These are phyloP conservation scores for Xylariaceae sp. DNA, from an alignment of 2,329 filamentous ascomycete genomes.

Conservation along the genomic window DNA sequence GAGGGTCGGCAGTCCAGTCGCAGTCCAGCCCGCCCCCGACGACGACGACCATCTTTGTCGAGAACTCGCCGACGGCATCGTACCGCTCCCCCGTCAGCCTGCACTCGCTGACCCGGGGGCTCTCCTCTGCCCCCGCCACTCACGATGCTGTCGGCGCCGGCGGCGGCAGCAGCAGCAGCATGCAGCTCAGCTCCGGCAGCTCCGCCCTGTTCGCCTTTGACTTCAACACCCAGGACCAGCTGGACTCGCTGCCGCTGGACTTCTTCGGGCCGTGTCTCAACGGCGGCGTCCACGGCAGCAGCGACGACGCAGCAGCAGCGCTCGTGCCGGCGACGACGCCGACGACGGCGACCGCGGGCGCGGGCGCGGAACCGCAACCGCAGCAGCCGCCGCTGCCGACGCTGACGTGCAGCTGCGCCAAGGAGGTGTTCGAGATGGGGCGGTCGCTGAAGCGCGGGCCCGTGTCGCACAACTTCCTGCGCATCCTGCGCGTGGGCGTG, in stretches of 20 bases:
- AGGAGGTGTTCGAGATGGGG: neutral
- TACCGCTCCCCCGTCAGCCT: too few relatives aligned
- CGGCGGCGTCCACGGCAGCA: neutral
- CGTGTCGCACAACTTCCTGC: neutral
- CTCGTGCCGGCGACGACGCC: neutral
- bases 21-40: too few relatives aligned
- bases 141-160: too few relatives aligned
- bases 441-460: neutral
- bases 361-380: too few relatives aligned
- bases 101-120: too few relatives aligned
- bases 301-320: too few relatives aligned
- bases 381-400: neutral
- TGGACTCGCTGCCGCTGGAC: conserved; percentile 1
- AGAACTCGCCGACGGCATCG: too few relatives aligned
- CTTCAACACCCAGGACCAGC: neutral
- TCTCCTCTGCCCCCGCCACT: too few relatives aligned
- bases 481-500: neutral
- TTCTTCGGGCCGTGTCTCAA: conserved; percentile 1
- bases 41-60: too few relatives aligned
- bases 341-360: neutral
- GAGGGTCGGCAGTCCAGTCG: neutral
- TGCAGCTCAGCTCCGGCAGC: neutral
- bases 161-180: neutral
- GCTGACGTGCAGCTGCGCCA: neutral
- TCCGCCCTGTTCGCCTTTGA: conserved; percentile 1